These are phyloP conservation scores for Solanum pinnatisectum DNA, from an alignment of 257 asterid species.

Conservation along the genomic window DNA sequence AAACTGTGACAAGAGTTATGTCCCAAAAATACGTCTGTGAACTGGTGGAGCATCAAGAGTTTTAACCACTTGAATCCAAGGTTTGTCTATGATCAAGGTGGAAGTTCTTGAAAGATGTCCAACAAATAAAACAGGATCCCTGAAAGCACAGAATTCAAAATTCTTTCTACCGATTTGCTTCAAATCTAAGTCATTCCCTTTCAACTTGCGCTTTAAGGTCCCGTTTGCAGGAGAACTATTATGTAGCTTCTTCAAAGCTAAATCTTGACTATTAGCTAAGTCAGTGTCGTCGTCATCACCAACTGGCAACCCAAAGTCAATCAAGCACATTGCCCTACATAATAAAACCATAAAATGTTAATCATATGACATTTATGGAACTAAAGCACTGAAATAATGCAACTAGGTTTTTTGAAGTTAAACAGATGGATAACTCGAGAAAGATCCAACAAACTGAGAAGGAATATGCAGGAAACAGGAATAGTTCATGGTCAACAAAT, in stretches of 20 bases:
- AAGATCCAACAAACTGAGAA: background rate
- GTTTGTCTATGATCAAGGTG: slow-evolving; percentile 80
- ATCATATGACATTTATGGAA: background rate
- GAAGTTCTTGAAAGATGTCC: slow-evolving; percentile 86
- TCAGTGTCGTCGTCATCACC: slow-evolving; percentile 36
- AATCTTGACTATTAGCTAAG: slow-evolving; percentile 29
- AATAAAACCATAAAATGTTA: background rate
- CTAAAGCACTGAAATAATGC: background rate
- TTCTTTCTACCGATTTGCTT: slow-evolving; percentile 46
- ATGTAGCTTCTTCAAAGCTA: slow-evolving; percentile 25
- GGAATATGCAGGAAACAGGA: background rate
- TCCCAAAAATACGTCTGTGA: slow-evolving; percentile 86
- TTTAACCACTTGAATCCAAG: slow-evolving; percentile 71
- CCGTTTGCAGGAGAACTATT: slow-evolving; percentile 30
- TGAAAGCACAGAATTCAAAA: slow-evolving; percentile 57
- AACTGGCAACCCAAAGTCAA: slow-evolving; percentile 76
- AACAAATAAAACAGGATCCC: slow-evolving; percentile 81
- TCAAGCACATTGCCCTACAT: slow-evolving; percentile 77
- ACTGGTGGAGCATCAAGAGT: slow-evolving; percentile 67
- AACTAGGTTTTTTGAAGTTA: background rate
- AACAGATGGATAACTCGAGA: background rate
- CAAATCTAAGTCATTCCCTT: slow-evolving; percentile 32
- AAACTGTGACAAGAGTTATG: slow-evolving; percentile 18
- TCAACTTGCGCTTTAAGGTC: slow-evolving; percentile 46
- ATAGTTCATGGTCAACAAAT: background rate